Evolutionary conservation across 257 asterid genomes (phyloP).

Genomic region (Eucommia ulmoides): DNA sequence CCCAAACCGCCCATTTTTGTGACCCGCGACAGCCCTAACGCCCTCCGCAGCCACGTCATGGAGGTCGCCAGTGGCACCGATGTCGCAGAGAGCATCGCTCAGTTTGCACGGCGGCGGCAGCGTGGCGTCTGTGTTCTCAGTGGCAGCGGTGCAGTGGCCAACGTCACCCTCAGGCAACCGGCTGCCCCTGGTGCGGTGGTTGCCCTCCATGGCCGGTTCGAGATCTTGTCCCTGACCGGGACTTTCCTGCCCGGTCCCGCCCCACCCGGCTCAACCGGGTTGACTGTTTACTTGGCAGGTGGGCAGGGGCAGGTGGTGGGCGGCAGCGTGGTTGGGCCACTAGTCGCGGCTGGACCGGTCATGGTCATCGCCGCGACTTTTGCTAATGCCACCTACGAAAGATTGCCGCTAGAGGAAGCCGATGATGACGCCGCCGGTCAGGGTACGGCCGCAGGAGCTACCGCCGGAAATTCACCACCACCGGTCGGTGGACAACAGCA

Average conservation of each 20-base stretch:
- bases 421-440: slow-evolving; percentile 23
- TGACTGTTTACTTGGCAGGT: slow-evolving; percentile 47
- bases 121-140: slow-evolving; percentile 55
- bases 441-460: slow-evolving; percentile 6
- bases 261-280: slow-evolving; percentile 44
- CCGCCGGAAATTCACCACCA: slow-evolving; percentile 21
- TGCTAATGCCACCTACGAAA: slow-evolving; percentile 51
- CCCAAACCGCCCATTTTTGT: slow-evolving; percentile 56
- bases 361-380: slow-evolving; percentile 52
- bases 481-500: slow-evolving; percentile 15
- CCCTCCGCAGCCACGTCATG: slow-evolving; percentile 56
- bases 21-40: slow-evolving; percentile 57
- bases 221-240: slow-evolving; percentile 45
- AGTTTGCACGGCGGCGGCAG: slow-evolving; percentile 49
- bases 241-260: slow-evolving; percentile 55
- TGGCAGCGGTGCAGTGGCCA: slow-evolving; percentile 50
- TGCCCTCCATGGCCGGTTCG: slow-evolving; percentile 49
- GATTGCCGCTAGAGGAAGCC: slow-evolving; percentile 47
- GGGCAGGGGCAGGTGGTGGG: slow-evolving; percentile 69
- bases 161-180: slow-evolving; percentile 50
- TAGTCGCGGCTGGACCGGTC: slow-evolving; percentile 57
- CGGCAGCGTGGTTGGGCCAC: slow-evolving; percentile 54
- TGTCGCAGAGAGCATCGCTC: slow-evolving; percentile 50
- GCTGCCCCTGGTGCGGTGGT: slow-evolving; percentile 35
- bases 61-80: slow-evolving; percentile 49